These are phyloP conservation scores for Aphanomyces astaci DNA, from an alignment of 352 stramenopile species.

Conservation along the genomic window DNA sequence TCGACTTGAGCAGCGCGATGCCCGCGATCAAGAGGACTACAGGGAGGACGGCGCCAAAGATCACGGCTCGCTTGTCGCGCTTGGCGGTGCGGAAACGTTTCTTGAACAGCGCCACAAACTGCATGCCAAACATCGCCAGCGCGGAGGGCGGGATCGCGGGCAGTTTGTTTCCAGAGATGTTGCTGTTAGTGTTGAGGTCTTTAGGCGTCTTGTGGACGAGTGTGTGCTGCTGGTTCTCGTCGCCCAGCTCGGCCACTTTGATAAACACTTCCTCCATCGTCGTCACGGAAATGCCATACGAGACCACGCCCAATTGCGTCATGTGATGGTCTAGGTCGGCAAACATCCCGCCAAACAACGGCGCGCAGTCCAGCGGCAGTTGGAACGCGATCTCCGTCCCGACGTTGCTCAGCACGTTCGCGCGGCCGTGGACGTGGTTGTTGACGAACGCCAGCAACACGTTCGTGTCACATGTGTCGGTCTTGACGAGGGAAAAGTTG, in stretches of 20 bases:
- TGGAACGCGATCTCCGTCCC: slow-evolving; percentile 66
- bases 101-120: slow-evolving; percentile 23
- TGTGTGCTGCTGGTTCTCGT: slow-evolving; percentile 48
- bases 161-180: slow-evolving; percentile 27
- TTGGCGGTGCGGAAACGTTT: slow-evolving; percentile 19
- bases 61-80: slow-evolving; percentile 24
- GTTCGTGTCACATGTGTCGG: slow-evolving; percentile 33
- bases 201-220: slow-evolving; percentile 27
- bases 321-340: slow-evolving; percentile 42
- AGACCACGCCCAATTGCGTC: slow-evolving; percentile 31
- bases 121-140: slow-evolving; percentile 36
- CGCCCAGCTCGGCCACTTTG: slow-evolving; percentile 62
- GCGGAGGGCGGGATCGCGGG: slow-evolving; percentile 23
- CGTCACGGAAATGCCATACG: slow-evolving; percentile 85
- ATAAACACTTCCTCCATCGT: slow-evolving; percentile 88
- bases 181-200: not conserved
- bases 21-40: slow-evolving; percentile 26
- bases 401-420: slow-evolving; percentile 54
- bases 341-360: slow-evolving; percentile 56
- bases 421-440: slow-evolving; percentile 30
- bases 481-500: slow-evolving; percentile 58
- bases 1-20: slow-evolving; percentile 25
- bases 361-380: slow-evolving; percentile 41
- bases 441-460: slow-evolving; percentile 37
- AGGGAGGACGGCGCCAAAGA: slow-evolving; percentile 26